Evolutionary conservation across 2,329 filamentous ascomycete genomes (phyloP).

Genomic region (Ascochyta koolunga): DNA sequence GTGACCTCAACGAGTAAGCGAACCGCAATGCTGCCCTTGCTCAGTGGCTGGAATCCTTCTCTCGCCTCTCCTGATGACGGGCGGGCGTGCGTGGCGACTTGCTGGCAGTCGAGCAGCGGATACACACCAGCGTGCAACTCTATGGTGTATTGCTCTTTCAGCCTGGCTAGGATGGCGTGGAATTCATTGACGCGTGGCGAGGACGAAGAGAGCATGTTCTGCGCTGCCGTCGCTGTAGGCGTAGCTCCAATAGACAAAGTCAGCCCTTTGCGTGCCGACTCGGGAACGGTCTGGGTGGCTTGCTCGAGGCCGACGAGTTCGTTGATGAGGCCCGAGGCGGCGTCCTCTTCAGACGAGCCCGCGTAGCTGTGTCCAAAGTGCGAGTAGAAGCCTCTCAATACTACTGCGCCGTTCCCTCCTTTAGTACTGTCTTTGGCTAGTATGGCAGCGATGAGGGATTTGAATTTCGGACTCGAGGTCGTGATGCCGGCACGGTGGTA

Average conservation of each 20-base stretch:
- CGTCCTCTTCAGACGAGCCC: slow-evolving; percentile 60
- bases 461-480: slow-evolving; percentile 56
- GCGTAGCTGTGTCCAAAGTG: slow-evolving; percentile 77
- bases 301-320: slow-evolving; percentile 64
- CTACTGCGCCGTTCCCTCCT: slow-evolving; percentile 11
- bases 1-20: slow-evolving; percentile 75
- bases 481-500: slow-evolving; percentile 72
- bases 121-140: slow-evolving; percentile 82
- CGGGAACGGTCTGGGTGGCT: slow-evolving; percentile 52
- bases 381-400: slow-evolving; percentile 71
- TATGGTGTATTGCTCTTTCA: slow-evolving; percentile 50
- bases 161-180: slow-evolving; percentile 47
- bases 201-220: slow-evolving; percentile 58
- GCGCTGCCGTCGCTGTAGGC: slow-evolving; percentile 71
- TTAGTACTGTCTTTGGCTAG: slow-evolving; percentile 27
- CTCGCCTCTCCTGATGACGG: slow-evolving; percentile 36
- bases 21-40: slow-evolving; percentile 66
- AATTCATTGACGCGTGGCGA: slow-evolving; percentile 51
- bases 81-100: slow-evolving; percentile 73
- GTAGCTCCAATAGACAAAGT: slow-evolving; percentile 77
- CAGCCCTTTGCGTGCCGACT: slow-evolving; percentile 41
- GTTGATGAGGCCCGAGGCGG: slow-evolving; percentile 62
- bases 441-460: slow-evolving; percentile 57
- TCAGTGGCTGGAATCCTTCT: slow-evolving; percentile 46
- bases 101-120: slow-evolving; percentile 77